These are phyloP conservation scores for Colletotrichum tanaceti DNA, from an alignment of 2,329 filamentous ascomycete genomes.

Conservation along the genomic window DNA sequence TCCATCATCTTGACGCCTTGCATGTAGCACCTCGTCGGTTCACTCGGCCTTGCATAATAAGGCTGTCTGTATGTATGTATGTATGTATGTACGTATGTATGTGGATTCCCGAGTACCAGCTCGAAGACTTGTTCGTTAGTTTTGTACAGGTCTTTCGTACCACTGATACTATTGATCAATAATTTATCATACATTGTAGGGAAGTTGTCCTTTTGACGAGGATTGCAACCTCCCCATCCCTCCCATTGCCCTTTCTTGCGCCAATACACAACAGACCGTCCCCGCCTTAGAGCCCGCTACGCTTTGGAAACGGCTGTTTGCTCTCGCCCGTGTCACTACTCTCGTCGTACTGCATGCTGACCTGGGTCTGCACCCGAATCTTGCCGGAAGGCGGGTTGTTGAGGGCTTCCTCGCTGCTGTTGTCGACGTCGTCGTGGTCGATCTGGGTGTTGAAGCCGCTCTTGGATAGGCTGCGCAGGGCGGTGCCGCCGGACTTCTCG, in stretches of 20 bases:
- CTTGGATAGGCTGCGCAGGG: neutral
- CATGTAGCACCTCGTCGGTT: neutral
- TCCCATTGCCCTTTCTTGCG: neutral
- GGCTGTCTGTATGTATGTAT: too few species aligned
- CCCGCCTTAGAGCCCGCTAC: neutral
- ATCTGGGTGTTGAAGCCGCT: neutral
- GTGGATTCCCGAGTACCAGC: too few species aligned
- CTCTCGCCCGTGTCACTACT: neutral
- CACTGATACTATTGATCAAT: neutral
- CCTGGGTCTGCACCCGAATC: slow-evolving; percentile 12
- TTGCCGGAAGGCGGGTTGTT: slow-evolving; percentile 13
- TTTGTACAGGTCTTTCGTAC: neutral
- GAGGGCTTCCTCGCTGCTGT: slow-evolving; percentile 30
- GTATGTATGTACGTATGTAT: too few species aligned
- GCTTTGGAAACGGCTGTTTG: neutral
- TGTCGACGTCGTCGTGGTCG: slow-evolving; percentile 5
- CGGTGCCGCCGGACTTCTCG: neutral
- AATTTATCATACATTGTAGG: neutral
- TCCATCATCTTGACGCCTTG: neutral
- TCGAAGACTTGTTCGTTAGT: neutral
- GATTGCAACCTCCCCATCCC: neutral
- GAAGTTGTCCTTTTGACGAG: neutral
- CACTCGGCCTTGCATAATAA: neutral
- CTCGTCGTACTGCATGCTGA: slow-evolving; percentile 3
- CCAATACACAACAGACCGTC: neutral